These are phyloP conservation scores for Lunularia cruciata DNA, from an alignment of 225 moss, liverwort and hornwort genomes.

Conservation along the genomic window DNA sequence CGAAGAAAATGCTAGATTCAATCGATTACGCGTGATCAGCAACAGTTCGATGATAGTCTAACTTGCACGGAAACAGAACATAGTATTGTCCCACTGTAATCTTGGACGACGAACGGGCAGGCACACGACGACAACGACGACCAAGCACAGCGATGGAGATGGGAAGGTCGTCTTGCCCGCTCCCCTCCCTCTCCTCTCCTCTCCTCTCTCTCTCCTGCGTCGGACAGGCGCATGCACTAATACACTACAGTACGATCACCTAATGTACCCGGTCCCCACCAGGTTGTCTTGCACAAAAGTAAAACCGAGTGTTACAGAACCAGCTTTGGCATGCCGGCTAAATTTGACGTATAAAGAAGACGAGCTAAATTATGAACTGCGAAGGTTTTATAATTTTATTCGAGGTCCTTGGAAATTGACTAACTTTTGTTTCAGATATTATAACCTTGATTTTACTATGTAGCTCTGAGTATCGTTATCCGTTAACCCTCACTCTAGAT, in stretches of 20 bases:
- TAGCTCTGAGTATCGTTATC: too few relatives aligned
- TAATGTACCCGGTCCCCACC: not conserved
- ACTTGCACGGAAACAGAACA: not conserved
- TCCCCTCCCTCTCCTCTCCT: too few relatives aligned
- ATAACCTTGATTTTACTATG: too few relatives aligned
- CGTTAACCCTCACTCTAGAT: too few relatives aligned
- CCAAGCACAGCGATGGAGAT: not conserved
- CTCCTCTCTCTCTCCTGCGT: not conserved
- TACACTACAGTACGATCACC: not conserved
- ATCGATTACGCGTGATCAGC: conserved; percentile 6
- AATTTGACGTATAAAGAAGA: too few relatives aligned
- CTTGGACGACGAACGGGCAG: not conserved
- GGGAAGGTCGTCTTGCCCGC: not conserved
- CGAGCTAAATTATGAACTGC: too few relatives aligned
- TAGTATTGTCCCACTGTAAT: not conserved
- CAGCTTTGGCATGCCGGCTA: too few relatives aligned
- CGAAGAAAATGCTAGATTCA: not conserved
- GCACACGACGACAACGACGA: not conserved
- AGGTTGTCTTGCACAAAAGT: too few relatives aligned
- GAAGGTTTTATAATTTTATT: too few relatives aligned
- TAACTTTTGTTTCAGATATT: too few relatives aligned
- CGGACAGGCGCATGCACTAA: not conserved
- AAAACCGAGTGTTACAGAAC: too few relatives aligned
- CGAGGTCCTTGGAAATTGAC: too few relatives aligned
- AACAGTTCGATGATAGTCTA: not conserved